Evolutionary conservation across 129 eudicot species (phyloP).

Genomic region (Rutidosis leptorrhynchoides): DNA sequence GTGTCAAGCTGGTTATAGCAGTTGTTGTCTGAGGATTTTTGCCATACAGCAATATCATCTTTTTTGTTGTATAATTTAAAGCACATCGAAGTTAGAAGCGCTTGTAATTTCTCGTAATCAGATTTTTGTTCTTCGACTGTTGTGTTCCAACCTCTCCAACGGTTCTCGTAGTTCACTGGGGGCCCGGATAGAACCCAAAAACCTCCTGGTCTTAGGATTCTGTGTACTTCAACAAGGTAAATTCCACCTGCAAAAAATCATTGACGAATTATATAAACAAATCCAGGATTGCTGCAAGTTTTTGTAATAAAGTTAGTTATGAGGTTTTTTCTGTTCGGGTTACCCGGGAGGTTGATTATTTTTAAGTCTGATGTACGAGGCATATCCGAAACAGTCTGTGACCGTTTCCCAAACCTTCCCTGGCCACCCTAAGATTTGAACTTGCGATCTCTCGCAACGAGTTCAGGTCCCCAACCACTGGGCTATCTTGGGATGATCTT

Average conservation of each 20-base stretch:
- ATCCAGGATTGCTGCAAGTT: too few relatives aligned
- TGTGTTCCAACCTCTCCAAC: slow-evolving; percentile 98
- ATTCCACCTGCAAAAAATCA: slow-evolving; percentile 65
- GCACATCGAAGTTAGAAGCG: slow-evolving; percentile 82
- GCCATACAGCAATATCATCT: slow-evolving; percentile 97
- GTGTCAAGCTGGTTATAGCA: slow-evolving; percentile 78
- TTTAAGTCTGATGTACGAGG: too few relatives aligned
- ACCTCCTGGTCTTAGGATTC: slow-evolving; percentile 98
- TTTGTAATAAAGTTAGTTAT: too few relatives aligned
- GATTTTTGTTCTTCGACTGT: slow-evolving; percentile 82
- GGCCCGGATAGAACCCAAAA: slow-evolving; percentile 99
- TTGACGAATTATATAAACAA: slow-evolving; percentile 12
- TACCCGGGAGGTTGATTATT: too few relatives aligned
- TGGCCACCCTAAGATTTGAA: too few relatives aligned
- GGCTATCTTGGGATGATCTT: too few relatives aligned
- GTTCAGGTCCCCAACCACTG: too few relatives aligned
- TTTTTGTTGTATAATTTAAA: slow-evolving; percentile 83
- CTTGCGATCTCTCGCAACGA: too few relatives aligned
- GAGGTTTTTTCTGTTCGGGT: too few relatives aligned
- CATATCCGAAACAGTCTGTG: too few relatives aligned
- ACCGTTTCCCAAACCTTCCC: too few relatives aligned
- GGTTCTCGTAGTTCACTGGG: slow-evolving; percentile 86
- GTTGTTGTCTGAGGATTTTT: slow-evolving; percentile 59
- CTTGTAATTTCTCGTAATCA: slow-evolving; percentile 83
- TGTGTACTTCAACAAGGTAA: slow-evolving; percentile 86